A percentile compares a stretch with the other conserved stretches of the same genome.
phyloP scores from a whole-genome alignment of 768 basidiomycete genomes.

The Mrakia frigida region DNA sequence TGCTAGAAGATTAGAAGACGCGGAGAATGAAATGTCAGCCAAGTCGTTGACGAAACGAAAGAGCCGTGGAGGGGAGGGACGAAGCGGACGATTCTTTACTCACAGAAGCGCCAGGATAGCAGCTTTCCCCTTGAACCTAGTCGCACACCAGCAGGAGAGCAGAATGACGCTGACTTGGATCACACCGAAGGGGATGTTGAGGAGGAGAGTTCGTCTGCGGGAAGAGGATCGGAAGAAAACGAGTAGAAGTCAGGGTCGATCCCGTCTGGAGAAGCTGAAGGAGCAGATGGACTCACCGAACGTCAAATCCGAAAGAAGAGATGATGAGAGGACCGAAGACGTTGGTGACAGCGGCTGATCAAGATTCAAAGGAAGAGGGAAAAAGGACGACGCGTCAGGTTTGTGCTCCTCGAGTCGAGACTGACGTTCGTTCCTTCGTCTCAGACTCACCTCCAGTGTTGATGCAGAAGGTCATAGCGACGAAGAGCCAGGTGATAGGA shows the following conservation, averaged over 20 bases:
- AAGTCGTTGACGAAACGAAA: background rate
- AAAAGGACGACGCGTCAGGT: background rate
- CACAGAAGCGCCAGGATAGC: constrained; percentile 41
- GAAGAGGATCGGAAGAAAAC: background rate
- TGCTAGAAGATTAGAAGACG: too few relatives aligned
- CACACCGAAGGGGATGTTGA: constrained; percentile 35
- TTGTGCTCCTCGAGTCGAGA: background rate
- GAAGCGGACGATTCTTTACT: too few relatives aligned
- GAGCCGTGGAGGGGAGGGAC: background rate
- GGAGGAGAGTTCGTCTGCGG: background rate
- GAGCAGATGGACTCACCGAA: background rate
- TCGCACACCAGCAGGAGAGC: constrained; percentile 32
- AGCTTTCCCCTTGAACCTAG: constrained; percentile 47
- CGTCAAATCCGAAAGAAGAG: background rate
- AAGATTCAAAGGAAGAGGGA: background rate
- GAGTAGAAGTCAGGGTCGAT: too few relatives aligned
- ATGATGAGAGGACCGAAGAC: constrained; percentile 41
- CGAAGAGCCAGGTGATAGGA: constrained; percentile 13
- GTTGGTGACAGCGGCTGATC: constrained; percentile 8
- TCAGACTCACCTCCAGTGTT: too few relatives aligned
- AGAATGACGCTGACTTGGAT: constrained; percentile 48
- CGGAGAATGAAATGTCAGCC: background rate
- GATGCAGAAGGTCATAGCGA: constrained; percentile 29
- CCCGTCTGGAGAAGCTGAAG: too few relatives aligned
- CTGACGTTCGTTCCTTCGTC: too few relatives aligned